A percentile compares a stretch with the other conserved stretches of the same genome.
Evolutionary conservation across 805 yeast genomes (phyloP).

Genomic region (Ogataea parapolymorpha): DNA sequence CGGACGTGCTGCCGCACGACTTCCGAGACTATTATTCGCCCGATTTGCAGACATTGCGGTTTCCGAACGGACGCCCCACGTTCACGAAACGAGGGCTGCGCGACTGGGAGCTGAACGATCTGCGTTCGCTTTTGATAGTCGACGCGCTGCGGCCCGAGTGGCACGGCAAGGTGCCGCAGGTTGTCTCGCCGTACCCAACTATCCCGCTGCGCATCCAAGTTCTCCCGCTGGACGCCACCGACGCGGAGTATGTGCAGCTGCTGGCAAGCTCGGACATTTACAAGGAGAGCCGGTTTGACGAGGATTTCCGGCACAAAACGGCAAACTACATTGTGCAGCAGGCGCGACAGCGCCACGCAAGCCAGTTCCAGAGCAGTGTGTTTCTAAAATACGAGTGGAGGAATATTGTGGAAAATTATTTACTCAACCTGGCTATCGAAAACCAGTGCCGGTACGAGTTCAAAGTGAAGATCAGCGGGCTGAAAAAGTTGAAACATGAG

Average conservation of each 20-base stretch:
- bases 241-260: slow-evolving; percentile 44
- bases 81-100: slow-evolving; percentile 60
- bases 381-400: slow-evolving; percentile 56
- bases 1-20: slow-evolving; percentile 50
- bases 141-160: slow-evolving; percentile 51
- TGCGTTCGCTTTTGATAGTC: slow-evolving; percentile 59
- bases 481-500: slow-evolving; percentile 37
- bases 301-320: slow-evolving; percentile 51
- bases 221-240: slow-evolving; percentile 52
- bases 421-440: slow-evolving; percentile 63
- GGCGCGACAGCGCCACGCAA: slow-evolving; percentile 49
- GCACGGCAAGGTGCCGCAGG: slow-evolving; percentile 48
- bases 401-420: slow-evolving; percentile 66
- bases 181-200: slow-evolving; percentile 31
- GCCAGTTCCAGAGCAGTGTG: slow-evolving; percentile 24
- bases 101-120: slow-evolving; percentile 71
- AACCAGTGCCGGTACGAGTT: slow-evolving; percentile 69
- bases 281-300: slow-evolving; percentile 56
- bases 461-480: slow-evolving; percentile 46
- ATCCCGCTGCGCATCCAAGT: slow-evolving; percentile 44
- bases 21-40: slow-evolving; percentile 57
- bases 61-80: slow-evolving; percentile 57
- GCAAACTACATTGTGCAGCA: slow-evolving; percentile 60
- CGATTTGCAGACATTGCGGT: slow-evolving; percentile 47
- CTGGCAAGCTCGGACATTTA: slow-evolving; percentile 62